Base-by-base conservation (phyloP, 1,139 yeast species). In the Komagataea norvegica region DNA sequence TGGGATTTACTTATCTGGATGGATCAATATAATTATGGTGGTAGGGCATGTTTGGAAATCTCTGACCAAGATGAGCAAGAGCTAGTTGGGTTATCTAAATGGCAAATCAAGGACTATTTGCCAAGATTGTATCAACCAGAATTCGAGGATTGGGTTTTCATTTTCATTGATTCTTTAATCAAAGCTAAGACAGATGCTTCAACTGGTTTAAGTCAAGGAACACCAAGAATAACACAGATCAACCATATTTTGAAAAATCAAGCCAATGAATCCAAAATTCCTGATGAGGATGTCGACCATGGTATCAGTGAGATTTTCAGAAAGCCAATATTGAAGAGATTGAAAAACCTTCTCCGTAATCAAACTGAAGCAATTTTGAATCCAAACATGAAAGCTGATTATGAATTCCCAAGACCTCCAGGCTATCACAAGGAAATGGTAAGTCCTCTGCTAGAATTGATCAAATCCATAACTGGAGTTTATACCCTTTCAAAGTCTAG, bases 1-100 rank as follows among this genome's bases (percentile, higher is more conserved):
- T 91, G 98, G 98, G 96, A 91, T 58, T 56, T 84, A 14, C 65
- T 93, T 45, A 65, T 91, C 4, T 93, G 98, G 97, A 86, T 89
- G 95, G 96, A 93, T 57, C 80, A 82, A 50, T 78, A 74, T 51
- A 93, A 93, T 54, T 88, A 69, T 59, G 86, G 95, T 30, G 99
- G 98, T 5, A 69, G 88, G 41, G 78, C 79, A 19, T 83, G 95
- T 56, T 61, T 66, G 14, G 72, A 73, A 40, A 76, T 84, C 29
- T 65, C 74, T n/a, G 69, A 61, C 14, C 72, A 68, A 9, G 86
- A 79, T 7, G 62, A 63, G 15, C 86, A 81, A 51, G 70, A 70
- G 25, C 63, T 83, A 43, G 66, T 67, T 20, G 79, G 82, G 3
- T 69, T 71, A 36, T 79, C 84, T 38, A 70, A 77, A 36, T 93